phyloP scores from a whole-genome alignment of 73 alveolate species.

The Breviolum minutum region DNA sequence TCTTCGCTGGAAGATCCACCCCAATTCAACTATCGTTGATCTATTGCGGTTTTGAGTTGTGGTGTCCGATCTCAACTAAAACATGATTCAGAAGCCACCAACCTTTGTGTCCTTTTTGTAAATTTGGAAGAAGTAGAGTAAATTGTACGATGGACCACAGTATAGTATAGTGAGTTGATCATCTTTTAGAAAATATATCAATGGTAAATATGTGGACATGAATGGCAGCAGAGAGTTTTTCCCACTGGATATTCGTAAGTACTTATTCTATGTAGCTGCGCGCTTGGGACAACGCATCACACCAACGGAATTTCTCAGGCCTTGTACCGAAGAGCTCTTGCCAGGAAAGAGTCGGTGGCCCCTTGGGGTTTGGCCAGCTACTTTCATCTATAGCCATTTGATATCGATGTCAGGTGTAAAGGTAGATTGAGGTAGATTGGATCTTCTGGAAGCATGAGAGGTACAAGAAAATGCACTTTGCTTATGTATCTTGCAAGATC shows the following conservation, averaged over 20 bases:
- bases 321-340: slow-evolving; percentile 60
- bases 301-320: not conserved
- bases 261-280: not conserved
- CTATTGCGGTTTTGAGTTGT: no score
- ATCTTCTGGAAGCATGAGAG: no score
- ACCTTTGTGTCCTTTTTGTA: no score
- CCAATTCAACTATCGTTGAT: no score
- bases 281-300: not conserved
- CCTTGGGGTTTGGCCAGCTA: not conserved
- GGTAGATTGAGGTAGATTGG: no score
- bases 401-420: not conserved
- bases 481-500: not conserved
- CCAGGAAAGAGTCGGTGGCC: slow-evolving; percentile 22
- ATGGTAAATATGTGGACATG: not conserved
- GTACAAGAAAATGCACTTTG: not conserved
- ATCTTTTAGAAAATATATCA: not conserved
- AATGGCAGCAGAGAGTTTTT: not conserved
- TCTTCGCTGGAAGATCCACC: no score
- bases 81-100: no score
- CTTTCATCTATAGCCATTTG: not conserved
- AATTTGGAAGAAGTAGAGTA: no score
- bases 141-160: no score
- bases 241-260: no score
- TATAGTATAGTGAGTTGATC: no score
- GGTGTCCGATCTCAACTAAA: no score